Base-by-base conservation (phyloP, 257 asterid genomes). In the Prunella vulgaris region DNA sequence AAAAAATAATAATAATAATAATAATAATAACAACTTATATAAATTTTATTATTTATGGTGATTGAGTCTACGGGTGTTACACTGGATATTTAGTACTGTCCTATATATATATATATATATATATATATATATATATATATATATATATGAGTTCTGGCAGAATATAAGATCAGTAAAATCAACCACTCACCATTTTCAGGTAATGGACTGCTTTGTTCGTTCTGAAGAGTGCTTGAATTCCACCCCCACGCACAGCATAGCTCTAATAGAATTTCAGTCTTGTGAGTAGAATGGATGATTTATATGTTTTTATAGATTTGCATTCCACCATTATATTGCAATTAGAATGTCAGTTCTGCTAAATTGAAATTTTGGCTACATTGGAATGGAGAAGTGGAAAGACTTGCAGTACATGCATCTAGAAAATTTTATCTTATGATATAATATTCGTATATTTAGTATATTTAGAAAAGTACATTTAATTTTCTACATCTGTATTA, bases 111-210 rank as follows among this genome's bases (percentile, higher is more conserved):
- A n/a, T n/a, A n/a, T n/a, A n/a, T n/a, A n/a, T n/a, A n/a, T n/a
- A n/a, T n/a, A n/a, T n/a, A n/a, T n/a, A n/a, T n/a, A n/a, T n/a
- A n/a, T n/a, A n/a, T n/a, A n/a, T n/a, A n/a, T n/a, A n/a, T n/a
- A n/a, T n/a, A n/a, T n/a, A n/a, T 85, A 85, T 66, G 85, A 83
- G 58, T 83, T 85, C 76, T 77, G 91, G 87, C 84, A 75, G 80
- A 85, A 85, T 65, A 79, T 88, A 0, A 79, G 91, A 81, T 77
- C 88, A 10, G 87, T 85, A 28, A 85, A 83, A 77, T 85, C 91
- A 51, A 85, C 88, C 21, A 83, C 83, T 72, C 78, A 83, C 64
- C 91, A 85, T 81, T 85, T 85, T 71, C 91, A 85, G 85, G 89
- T 86, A 71, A 64, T 49, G 8, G 48, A 76, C 27, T 57, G n/a